These are phyloP conservation scores for Suillus subalutaceus DNA, from an alignment of 768 basidiomycete species.

Conservation along the genomic window DNA sequence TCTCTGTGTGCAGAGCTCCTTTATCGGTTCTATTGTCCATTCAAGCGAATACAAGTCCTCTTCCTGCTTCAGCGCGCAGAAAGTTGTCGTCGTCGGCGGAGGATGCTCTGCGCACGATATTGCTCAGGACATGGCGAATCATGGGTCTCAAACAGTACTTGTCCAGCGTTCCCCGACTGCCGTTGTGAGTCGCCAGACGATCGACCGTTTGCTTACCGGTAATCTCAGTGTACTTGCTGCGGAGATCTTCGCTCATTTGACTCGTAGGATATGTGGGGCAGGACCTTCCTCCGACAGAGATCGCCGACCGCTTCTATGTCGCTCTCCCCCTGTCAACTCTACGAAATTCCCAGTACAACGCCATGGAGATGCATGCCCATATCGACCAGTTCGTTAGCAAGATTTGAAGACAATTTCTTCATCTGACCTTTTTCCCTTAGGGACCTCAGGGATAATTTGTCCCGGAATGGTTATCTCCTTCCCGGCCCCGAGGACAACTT, in stretches of 20 bases:
- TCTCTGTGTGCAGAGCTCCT: not conserved
- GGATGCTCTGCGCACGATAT: constrained; percentile 19
- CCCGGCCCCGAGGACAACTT: constrained; percentile 5
- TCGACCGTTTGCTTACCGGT: constrained; percentile 8
- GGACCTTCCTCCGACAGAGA: constrained; percentile 13
- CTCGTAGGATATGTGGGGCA: constrained; percentile 10
- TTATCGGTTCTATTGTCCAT: constrained; percentile 7
- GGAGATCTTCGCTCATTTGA: not conserved
- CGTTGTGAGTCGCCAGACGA: constrained; percentile 11
- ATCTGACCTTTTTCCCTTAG: not conserved
- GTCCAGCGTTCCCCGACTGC: constrained; percentile 16
- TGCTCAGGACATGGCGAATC: constrained; percentile 14
- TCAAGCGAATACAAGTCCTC: constrained; percentile 9
- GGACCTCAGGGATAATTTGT: constrained; percentile 6
- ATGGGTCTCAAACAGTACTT: constrained; percentile 7
- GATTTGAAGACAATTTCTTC: not conserved
- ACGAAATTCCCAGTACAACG: constrained; percentile 5
- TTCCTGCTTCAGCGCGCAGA: not conserved
- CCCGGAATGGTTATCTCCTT: constrained; percentile 10
- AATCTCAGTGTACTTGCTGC: not conserved
- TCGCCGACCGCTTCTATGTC: constrained; percentile 17
- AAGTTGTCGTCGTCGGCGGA: constrained; percentile 13
- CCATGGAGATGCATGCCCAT: not conserved
- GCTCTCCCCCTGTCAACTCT: constrained; percentile 11
- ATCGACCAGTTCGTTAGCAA: constrained; percentile 12